Conservation (phyloP, 2,329 filamentous ascomycete genomes). For the Aspergillus felis region DNA sequence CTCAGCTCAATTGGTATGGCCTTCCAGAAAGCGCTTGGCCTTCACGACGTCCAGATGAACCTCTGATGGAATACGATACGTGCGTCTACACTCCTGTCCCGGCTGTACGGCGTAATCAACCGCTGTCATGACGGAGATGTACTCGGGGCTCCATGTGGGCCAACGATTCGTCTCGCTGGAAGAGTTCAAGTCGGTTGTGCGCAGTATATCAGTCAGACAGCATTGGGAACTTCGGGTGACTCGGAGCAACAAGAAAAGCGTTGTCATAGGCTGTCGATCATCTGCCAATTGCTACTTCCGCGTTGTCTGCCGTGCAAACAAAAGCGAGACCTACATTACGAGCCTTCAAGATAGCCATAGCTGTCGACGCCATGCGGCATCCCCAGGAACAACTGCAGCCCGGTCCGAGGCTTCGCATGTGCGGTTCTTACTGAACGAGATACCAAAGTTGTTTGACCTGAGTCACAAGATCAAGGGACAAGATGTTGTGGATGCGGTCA, state of each 20-base stretch:
- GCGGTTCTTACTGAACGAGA: slow-evolving; percentile 35
- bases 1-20: slow-evolving; percentile 13
- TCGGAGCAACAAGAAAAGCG: slow-evolving; percentile 40
- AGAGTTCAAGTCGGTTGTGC: slow-evolving; percentile 37
- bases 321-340: slow-evolving; percentile 39
- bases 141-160: slow-evolving; percentile 37
- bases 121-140: slow-evolving; percentile 35
- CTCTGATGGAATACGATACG: slow-evolving; percentile 25
- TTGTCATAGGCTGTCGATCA: slow-evolving; percentile 39
- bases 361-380: slow-evolving; percentile 29
- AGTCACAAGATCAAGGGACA: slow-evolving; percentile 33
- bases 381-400: slow-evolving; percentile 29
- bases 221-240: slow-evolving; percentile 40
- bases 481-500: slow-evolving; percentile 39
- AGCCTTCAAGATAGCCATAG: slow-evolving; percentile 38
- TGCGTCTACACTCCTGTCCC: slow-evolving; percentile 11
- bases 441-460: slow-evolving; percentile 40
- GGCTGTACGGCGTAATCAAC: slow-evolving; percentile 8
- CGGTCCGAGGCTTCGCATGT: slow-evolving; percentile 41
- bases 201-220: slow-evolving; percentile 38
- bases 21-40: background rate
- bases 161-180: slow-evolving; percentile 37
- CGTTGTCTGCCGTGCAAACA: slow-evolving; percentile 39
- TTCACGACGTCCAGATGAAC: too few relatives aligned
- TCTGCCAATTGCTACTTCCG: slow-evolving; percentile 38